These are phyloP conservation scores for Strobilomyces confusus DNA, from an alignment of 768 basidiomycete species.

Conservation along the genomic window DNA sequence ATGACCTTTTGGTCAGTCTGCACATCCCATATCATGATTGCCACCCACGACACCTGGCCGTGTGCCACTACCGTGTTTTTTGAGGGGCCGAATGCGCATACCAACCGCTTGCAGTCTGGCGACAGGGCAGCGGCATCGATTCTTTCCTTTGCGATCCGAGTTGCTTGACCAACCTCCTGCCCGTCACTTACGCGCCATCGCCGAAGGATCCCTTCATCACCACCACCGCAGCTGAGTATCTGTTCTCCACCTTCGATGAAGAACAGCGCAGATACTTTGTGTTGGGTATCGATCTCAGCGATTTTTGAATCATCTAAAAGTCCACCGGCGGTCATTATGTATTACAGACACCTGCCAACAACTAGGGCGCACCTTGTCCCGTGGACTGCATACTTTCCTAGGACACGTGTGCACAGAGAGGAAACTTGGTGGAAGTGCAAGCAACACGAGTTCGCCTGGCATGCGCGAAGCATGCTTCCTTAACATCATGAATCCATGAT, in stretches of 20 bases:
- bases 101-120: background rate
- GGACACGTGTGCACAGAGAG: background rate
- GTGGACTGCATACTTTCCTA: background rate
- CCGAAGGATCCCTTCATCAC: background rate
- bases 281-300: background rate
- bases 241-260: background rate
- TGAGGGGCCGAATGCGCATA: background rate
- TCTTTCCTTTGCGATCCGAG: background rate
- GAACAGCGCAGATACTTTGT: background rate
- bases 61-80: background rate
- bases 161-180: background rate
- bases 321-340: background rate
- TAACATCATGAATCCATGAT: background rate
- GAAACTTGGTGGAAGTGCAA: background rate
- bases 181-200: background rate
- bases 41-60: no score
- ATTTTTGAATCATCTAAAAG: background rate
- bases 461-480: no score
- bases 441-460: background rate
- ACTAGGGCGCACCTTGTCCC: background rate
- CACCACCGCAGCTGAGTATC: background rate
- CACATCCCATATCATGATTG: background rate
- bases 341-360: background rate
- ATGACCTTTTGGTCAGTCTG: background rate
- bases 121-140: background rate